Base-by-base conservation (phyloP, 2,329 filamentous ascomycete genomes). In the Ophiostoma angusticollis region DNA sequence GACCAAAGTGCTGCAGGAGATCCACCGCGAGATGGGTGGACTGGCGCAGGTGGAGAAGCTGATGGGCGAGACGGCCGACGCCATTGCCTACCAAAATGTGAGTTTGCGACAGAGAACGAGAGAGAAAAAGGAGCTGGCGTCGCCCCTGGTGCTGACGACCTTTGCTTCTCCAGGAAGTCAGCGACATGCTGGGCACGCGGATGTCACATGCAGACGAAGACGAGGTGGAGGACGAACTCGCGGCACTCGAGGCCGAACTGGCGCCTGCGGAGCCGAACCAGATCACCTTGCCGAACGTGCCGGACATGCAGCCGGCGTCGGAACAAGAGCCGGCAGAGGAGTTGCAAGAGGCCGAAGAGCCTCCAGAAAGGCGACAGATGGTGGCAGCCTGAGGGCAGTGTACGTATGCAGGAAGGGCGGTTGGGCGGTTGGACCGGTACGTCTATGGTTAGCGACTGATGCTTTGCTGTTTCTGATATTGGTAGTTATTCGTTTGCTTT, bases 201-300 rank as follows among this genome's bases (percentile, higher is more conserved):
- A 87, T 98, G 65, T 84, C 86, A 12, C 91, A 86, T 54, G 82
- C 93, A 52, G 91, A 98, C 59, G 91, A 98, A 59, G 89, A 96
- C 54, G 91, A 95, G 54, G 91, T 98, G 24, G 91, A 98, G 57
- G 87, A 95, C 54, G 91, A 98, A 62, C 67, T 98, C 37, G 84
- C 83, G 40, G 80, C 78, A 1, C 68, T 98, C 47, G 82, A 87
- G 58, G 67, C 66, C 29, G 77, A 87, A 49, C 39, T 63, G 19
- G 56, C 57, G 5, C 41, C 43, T 23, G 18, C 33, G 12, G 32
- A 22, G 7, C 39, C 45, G 12, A 28, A 29, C 25, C 41, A 19
- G 27, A 37, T 40, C 4, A 28, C 35, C 19, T 57, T 78, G 51
- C 80, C 78, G 64, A 71, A 78, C 56, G 76, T 74, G 2, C 75